These are phyloP conservation scores for Salix caprea DNA, from an alignment of 345 rosid genomes.

Conservation along the genomic window DNA sequence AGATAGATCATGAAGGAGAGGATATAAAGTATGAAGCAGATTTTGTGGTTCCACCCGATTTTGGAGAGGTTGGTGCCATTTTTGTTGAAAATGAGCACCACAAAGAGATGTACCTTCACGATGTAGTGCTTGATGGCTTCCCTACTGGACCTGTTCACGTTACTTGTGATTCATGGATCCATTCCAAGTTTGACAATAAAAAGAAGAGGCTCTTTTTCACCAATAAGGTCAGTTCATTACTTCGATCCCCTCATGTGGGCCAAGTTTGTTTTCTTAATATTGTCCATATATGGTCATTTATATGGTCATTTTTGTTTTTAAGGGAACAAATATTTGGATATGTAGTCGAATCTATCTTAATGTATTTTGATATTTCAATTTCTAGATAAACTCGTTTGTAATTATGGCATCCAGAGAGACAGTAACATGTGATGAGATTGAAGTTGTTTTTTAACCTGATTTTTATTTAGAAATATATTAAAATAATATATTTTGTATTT, in stretches of 20 bases:
- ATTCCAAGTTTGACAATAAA: neutral
- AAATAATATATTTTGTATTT: no score
- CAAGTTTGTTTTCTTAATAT: no score
- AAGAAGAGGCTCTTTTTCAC: constrained; percentile 58
- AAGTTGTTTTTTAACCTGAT: no score
- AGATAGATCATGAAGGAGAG: neutral
- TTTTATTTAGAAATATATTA: no score
- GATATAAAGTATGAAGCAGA: constrained; percentile 21
- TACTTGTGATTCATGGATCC: constrained; percentile 18
- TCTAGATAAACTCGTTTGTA: no score
- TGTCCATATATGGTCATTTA: no score
- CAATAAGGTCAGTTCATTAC: constrained; percentile 27
- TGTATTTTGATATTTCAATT: no score
- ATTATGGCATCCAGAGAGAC: no score
- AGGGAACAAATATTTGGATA: no score
- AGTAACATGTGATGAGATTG: no score
- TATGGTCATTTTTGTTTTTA: no score
- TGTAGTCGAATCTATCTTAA: no score
- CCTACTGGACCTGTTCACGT: neutral
- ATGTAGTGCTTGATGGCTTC: constrained; percentile 17
- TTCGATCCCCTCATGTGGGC: neutral
- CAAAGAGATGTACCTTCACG: constrained; percentile 22
- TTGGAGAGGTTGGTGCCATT: constrained; percentile 22
- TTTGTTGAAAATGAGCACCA: constrained; percentile 26
- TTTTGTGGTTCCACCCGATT: neutral